Base-by-base conservation (phyloP, 306 rosid genomes). In the Rosa persica region DNA sequence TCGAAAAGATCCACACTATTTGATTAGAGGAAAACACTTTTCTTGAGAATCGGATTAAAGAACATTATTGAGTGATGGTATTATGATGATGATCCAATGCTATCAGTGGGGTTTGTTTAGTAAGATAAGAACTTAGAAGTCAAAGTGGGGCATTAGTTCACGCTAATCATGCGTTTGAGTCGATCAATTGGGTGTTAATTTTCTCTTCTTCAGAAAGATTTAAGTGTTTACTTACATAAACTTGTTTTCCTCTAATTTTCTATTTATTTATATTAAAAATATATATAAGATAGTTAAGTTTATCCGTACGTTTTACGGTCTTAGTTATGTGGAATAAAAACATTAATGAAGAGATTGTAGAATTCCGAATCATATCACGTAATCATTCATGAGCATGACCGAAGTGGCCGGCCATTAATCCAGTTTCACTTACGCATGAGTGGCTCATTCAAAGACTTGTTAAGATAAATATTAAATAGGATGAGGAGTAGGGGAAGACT, bases 61-160 rank as follows among this genome's bases (percentile, higher is more conserved):
- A 70, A 70, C 43, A 77, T 77, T 42, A 2, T 17, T 16, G 57
- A 51, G 22, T 5, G 57, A 51, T 17, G 57, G 57, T 51, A 22
- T 51, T 78, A 67, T 75, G 61, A 65, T 75, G 61, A 65, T 65
- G 72, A 16, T 39, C 62, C 48, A 23, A 39, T 38, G 54, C 70
- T 39, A 55, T 48, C 30, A 60, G 49, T 68, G 80, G 81, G 79
- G 42, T 75, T 76, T 62, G 86, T 42, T 80, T 78, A 73, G 61
- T 51, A 42, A 36, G 64, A 48, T 66, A 20, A 27, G 9, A 10
- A 47, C 22, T 17, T 51, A 51, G 1, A 16, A 51, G 11, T 47
- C 75, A 12, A 43, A 13, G 82, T 70, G 80, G 83, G 84, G 67
- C 49, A 34, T 65, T 36, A 51, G 15, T 64, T 30, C 44, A 15